These are phyloP conservation scores for Nothophoma quercina DNA, from an alignment of 2,329 filamentous ascomycete genomes.

Conservation along the genomic window DNA sequence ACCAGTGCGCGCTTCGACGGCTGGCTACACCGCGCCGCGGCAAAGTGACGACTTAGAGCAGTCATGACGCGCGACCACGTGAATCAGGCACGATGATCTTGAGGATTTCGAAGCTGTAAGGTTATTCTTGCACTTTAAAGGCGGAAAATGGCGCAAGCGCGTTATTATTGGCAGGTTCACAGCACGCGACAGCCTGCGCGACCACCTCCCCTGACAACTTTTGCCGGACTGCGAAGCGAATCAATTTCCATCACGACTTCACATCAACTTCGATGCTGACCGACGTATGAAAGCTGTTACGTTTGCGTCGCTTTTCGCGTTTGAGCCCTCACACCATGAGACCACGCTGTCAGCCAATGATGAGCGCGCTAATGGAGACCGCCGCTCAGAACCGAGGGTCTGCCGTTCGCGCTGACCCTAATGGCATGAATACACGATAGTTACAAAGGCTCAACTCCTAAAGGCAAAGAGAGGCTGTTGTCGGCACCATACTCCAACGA, in stretches of 20 bases:
- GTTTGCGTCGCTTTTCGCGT: not conserved
- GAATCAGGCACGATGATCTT: conserved; percentile 2
- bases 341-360: conserved; percentile 28
- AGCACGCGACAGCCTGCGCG: conserved; percentile 16
- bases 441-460: conserved; percentile 27
- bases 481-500: conserved; percentile 31
- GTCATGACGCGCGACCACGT: conserved; percentile 8
- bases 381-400: conserved; percentile 33
- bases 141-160: conserved; percentile 16
- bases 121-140: conserved; percentile 17
- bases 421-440: conserved; percentile 26
- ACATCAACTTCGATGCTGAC: not conserved
- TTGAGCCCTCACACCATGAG: conserved; percentile 20
- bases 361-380: conserved; percentile 25
- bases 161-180: conserved; percentile 13
- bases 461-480: conserved; percentile 34
- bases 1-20: not conserved
- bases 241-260: conserved; percentile 1
- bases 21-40: not conserved
- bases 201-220: conserved; percentile 13
- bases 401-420: conserved; percentile 18
- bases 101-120: conserved; percentile 2
- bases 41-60: not conserved
- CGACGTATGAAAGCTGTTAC: not conserved
- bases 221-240: conserved; percentile 7